Percentiles rank a stretch among this genome's conserved stretches.
Evolutionary conservation across 805 yeast genomes (phyloP).

Genomic region (Myxozyma nipponensis): DNA sequence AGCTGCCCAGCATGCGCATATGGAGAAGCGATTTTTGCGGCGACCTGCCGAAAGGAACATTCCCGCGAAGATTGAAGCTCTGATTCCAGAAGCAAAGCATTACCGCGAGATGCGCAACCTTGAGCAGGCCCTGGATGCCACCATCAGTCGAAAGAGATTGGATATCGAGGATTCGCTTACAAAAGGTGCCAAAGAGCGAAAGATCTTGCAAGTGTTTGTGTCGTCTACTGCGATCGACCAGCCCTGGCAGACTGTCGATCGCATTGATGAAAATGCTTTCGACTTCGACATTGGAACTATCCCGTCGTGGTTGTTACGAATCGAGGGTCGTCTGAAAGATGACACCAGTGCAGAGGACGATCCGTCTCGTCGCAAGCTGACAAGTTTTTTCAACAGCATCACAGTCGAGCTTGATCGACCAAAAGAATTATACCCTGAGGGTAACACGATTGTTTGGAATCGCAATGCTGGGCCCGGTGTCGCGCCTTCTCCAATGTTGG

Average conservation of each 20-base stretch:
- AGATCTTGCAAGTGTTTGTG: slow-evolving; percentile 70
- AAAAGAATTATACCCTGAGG: slow-evolving; percentile 35
- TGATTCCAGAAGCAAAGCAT: slow-evolving; percentile 66
- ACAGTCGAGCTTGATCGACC: slow-evolving; percentile 63
- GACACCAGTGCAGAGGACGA: slow-evolving; percentile 44
- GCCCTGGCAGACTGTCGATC: slow-evolving; percentile 65
- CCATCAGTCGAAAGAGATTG: slow-evolving; percentile 74
- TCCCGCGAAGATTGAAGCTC: slow-evolving; percentile 44
- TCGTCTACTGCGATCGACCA: slow-evolving; percentile 82
- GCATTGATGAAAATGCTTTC: slow-evolving; percentile 33
- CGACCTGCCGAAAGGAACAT: slow-evolving; percentile 54
- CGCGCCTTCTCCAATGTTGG: slow-evolving; percentile 40
- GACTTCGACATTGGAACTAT: slow-evolving; percentile 35
- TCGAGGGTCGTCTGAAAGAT: slow-evolving; percentile 77
- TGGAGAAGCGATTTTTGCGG: slow-evolving; percentile 29
- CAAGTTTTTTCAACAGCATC: slow-evolving; percentile 76
- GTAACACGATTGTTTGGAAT: slow-evolving; percentile 81
- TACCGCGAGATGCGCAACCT: slow-evolving; percentile 71
- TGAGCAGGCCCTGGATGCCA: slow-evolving; percentile 77
- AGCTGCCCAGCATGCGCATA: slow-evolving; percentile 5
- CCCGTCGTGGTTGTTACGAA: slow-evolving; percentile 74
- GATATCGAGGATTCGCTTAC: slow-evolving; percentile 72
- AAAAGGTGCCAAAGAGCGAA: slow-evolving; percentile 35
- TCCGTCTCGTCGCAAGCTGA: slow-evolving; percentile 55
- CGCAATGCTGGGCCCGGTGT: slow-evolving; percentile 23